phyloP scores from a whole-genome alignment of 257 asterid species.

The Ophiorrhiza pumila region DNA sequence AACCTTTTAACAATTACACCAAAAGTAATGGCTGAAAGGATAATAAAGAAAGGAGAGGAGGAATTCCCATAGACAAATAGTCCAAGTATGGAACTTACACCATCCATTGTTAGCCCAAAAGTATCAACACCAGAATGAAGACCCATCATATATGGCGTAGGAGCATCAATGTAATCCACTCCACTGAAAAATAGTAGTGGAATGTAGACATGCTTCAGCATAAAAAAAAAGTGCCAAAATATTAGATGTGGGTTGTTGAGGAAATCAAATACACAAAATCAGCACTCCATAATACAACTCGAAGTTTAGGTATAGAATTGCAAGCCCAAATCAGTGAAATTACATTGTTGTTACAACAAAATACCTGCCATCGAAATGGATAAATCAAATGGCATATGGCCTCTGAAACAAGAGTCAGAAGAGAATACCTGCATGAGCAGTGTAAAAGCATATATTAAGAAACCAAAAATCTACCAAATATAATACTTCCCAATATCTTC shows the following conservation, averaged over 20 bases:
- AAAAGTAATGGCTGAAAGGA: not conserved
- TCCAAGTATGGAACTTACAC: conserved; percentile 61
- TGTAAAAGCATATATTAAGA: not conserved
- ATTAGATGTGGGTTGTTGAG: conserved; percentile 45
- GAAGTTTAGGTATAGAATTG: not conserved
- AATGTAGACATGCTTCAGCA: conserved; percentile 99
- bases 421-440: conserved; percentile 69
- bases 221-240: conserved; percentile 48
- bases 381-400: conserved; percentile 96
- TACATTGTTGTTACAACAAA: conserved; percentile 1
- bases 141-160: conserved; percentile 99
- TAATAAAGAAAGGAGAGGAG: not conserved
- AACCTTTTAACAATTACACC: not conserved
- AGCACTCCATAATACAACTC: conserved; percentile 19
- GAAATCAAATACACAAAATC: conserved; percentile 27
- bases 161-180: conserved; percentile 99
- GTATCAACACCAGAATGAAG: conserved; percentile 99
- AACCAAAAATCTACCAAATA: not conserved
- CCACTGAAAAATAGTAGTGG: conserved; percentile 99
- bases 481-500: not conserved
- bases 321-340: conserved; percentile 4
- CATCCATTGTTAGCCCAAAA: conserved; percentile 88
- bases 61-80: not conserved
- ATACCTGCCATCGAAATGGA: conserved; percentile 99
- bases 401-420: conserved; percentile 91